Percentiles rank a stretch among this genome's conserved stretches.
These are phyloP conservation scores for Asterochloris erici DNA, from an alignment of 139 green algal genomes.

Conservation along the genomic window DNA sequence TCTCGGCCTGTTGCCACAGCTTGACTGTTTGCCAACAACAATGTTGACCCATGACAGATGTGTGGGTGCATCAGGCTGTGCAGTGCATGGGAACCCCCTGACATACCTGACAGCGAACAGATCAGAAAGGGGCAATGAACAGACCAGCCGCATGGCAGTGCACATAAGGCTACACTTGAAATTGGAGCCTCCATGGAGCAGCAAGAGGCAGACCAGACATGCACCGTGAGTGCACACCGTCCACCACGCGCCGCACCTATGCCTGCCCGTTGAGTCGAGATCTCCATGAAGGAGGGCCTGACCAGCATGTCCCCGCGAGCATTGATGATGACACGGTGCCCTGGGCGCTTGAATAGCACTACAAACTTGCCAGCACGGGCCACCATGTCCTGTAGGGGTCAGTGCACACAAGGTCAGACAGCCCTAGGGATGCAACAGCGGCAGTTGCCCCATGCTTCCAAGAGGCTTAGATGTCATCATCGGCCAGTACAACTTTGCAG, in stretches of 20 bases:
- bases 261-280: not conserved
- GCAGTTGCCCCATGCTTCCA: too few species aligned
- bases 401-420: too few species aligned
- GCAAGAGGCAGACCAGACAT: too few species aligned
- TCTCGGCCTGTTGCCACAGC: too few species aligned
- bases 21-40: too few species aligned
- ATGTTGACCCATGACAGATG: not conserved
- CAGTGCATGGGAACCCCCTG: not conserved
- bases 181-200: too few species aligned
- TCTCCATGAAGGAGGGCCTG: constrained; percentile 25
- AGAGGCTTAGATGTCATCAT: too few species aligned
- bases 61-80: not conserved
- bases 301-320: constrained; percentile 17
- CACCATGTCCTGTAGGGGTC: constrained; percentile 31
- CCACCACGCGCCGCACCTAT: too few species aligned
- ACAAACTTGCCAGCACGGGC: constrained; percentile 32
- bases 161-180: too few species aligned
- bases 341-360: constrained; percentile 24
- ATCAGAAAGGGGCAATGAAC: not conserved
- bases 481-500: too few species aligned
- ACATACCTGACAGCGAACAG: not conserved
- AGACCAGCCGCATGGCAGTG: not conserved
- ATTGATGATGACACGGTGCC: constrained; percentile 26
- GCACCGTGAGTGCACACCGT: too few species aligned
- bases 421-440: too few species aligned